phyloP scores from a whole-genome alignment of 2,329 filamentous ascomycete species.

The Talaromyces sp. region DNA sequence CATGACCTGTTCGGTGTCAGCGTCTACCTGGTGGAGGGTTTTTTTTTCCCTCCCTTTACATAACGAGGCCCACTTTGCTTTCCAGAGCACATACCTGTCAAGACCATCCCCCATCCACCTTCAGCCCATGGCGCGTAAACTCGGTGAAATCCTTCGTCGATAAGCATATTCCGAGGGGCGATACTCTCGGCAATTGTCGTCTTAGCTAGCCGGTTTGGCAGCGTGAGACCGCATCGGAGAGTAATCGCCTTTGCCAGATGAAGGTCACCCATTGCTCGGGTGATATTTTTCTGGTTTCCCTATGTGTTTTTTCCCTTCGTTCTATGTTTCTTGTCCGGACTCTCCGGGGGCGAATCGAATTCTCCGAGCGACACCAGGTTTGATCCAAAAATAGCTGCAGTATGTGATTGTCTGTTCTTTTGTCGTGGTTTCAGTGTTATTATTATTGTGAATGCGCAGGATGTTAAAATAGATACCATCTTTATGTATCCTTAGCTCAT shows the following conservation, averaged over 20 bases:
- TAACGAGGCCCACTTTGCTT: no score
- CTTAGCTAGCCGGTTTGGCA: conserved; percentile 5
- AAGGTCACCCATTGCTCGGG: not conserved
- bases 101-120: conserved; percentile 37
- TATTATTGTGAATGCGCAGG: not conserved
- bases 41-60: no score
- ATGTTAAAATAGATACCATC: not conserved
- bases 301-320: not conserved
- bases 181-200: conserved; percentile 8
- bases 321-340: not conserved
- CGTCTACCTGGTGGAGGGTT: no score
- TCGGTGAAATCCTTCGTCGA: conserved; percentile 10
- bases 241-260: conserved; percentile 16
- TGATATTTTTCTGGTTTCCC: not conserved
- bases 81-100: conserved; percentile 37
- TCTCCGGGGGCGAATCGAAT: not conserved
- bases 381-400: not conserved
- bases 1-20: conserved; percentile 22
- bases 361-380: not conserved
- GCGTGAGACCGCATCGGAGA: conserved; percentile 3
- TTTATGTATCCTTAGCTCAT: not conserved
- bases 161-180: not conserved
- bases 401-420: not conserved
- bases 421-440: not conserved
- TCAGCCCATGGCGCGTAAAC: conserved; percentile 48